A percentile compares a stretch with the other conserved stretches of the same genome.
phyloP scores from a whole-genome alignment of 2,329 filamentous ascomycete species.

The Fusarium pseudograminearum region DNA sequence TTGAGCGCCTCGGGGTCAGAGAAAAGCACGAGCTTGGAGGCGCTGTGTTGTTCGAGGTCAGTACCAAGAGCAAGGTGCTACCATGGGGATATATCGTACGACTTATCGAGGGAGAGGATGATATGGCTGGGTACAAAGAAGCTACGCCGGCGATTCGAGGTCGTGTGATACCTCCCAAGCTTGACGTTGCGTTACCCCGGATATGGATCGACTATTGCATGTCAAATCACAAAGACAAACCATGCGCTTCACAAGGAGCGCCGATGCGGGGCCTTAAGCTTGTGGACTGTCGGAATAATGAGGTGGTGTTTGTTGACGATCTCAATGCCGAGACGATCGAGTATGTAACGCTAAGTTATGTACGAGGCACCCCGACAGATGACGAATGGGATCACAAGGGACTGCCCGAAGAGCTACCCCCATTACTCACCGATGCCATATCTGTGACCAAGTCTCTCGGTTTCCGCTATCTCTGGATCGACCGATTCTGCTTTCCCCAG shows the following conservation, averaged over 20 bases:
- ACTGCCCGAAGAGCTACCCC: slow-evolving; percentile 47
- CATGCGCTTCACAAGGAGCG: slow-evolving; percentile 36
- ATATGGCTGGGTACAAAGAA: slow-evolving; percentile 41
- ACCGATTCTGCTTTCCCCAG: slow-evolving; percentile 53
- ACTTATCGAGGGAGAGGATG: slow-evolving; percentile 44
- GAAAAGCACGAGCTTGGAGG: slow-evolving; percentile 55
- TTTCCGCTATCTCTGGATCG: slow-evolving; percentile 55
- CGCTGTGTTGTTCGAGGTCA: slow-evolving; percentile 54
- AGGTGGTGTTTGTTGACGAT: slow-evolving; percentile 49
- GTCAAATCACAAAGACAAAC: slow-evolving; percentile 46
- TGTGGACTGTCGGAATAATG: slow-evolving; percentile 50
- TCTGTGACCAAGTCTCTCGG: slow-evolving; percentile 50
- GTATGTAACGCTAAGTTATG: slow-evolving; percentile 56
- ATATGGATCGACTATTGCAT: slow-evolving; percentile 54
- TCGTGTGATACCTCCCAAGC: slow-evolving; percentile 49
- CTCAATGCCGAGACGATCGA: slow-evolving; percentile 37
- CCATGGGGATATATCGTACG: slow-evolving; percentile 55
- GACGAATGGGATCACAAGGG: slow-evolving; percentile 34
- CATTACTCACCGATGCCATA: slow-evolving; percentile 52
- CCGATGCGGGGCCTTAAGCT: slow-evolving; percentile 50
- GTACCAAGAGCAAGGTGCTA: slow-evolving; percentile 52
- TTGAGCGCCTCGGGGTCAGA: slow-evolving; percentile 53
- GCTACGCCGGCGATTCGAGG: slow-evolving; percentile 47
- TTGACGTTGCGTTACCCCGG: slow-evolving; percentile 49
- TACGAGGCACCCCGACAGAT: slow-evolving; percentile 43